Evolutionary conservation across 2,329 filamentous ascomycete genomes (phyloP).

Genomic region (Sporothrix mexicana): DNA sequence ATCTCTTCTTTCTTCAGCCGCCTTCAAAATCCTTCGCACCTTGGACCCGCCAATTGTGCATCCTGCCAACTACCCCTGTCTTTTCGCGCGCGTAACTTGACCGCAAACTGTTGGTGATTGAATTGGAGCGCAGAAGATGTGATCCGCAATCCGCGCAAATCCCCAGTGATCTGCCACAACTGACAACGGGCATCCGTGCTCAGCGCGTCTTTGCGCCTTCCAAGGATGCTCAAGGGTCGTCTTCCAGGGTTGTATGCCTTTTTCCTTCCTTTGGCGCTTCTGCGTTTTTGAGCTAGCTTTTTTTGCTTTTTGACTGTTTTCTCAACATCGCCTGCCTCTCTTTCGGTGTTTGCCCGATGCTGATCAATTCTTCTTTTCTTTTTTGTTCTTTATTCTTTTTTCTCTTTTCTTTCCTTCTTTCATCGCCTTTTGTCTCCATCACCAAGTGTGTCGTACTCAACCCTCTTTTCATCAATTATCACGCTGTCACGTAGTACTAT

Average conservation of each 20-base stretch:
- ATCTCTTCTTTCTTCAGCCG: neutral
- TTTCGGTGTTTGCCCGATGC: no score
- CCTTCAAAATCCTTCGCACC: neutral
- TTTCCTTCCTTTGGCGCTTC: neutral
- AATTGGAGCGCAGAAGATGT: no score
- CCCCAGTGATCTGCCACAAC: neutral
- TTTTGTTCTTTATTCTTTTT: no score
- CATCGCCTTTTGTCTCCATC: no score
- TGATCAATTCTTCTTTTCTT: neutral
- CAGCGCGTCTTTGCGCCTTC: neutral
- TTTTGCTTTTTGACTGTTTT: neutral
- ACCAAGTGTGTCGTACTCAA: no score
- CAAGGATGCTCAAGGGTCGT: neutral
- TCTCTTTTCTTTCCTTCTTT: no score
- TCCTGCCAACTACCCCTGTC: neutral
- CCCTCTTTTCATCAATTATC: no score
- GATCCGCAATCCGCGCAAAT: neutral
- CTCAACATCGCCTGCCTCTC: neutral
- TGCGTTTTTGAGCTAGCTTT: neutral
- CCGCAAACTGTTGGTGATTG: neutral
- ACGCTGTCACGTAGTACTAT: no score
- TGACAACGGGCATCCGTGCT: neutral
- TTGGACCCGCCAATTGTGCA: neutral
- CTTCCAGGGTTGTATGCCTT: conserved; percentile 12
- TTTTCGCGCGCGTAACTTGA: neutral